These are phyloP conservation scores for Hypoxylon sp. DNA, from an alignment of 2,329 filamentous ascomycete genomes.

Conservation along the genomic window DNA sequence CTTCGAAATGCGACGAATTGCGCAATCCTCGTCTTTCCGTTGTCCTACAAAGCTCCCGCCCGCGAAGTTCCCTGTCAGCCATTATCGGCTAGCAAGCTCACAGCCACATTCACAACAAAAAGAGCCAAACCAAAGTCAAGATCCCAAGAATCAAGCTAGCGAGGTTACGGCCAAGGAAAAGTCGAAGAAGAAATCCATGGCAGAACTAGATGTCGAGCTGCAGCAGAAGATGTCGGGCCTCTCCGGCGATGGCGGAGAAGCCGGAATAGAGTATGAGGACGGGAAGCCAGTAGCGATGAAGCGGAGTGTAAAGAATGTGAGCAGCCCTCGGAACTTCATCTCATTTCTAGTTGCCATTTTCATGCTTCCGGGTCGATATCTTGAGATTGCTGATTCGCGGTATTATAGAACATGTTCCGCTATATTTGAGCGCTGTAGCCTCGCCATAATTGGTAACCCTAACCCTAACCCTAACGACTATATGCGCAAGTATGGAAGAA, in stretches of 20 bases:
- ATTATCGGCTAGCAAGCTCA: constrained; percentile 16
- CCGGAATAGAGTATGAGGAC: constrained; percentile 82
- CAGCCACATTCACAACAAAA: constrained; percentile 17
- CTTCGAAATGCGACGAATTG: constrained; percentile 22
- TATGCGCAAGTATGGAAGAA: too few relatives aligned
- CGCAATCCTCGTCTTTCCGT: background rate
- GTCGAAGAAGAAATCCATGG: constrained; percentile 66
- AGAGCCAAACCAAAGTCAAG: background rate
- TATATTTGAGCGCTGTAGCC: constrained; percentile 42
- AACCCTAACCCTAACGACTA: too few relatives aligned
- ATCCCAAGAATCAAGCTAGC: background rate
- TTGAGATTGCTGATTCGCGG: constrained; percentile 1
- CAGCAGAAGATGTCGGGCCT: constrained; percentile 75
- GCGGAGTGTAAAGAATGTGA: constrained; percentile 74
- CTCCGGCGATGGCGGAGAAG: constrained; percentile 77
- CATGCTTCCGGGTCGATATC: background rate
- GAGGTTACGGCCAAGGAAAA: background rate
- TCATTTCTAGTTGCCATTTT: background rate
- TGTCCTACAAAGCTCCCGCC: background rate
- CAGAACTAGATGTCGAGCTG: constrained; percentile 77
- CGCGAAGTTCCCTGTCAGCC: background rate
- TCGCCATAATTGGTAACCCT: too few relatives aligned
- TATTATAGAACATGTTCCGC: constrained; percentile 48
- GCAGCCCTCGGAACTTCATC: background rate
- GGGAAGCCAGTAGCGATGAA: constrained; percentile 81